These are phyloP conservation scores for Papiliotrema flavescens DNA, from an alignment of 1,284 basidiomycete genomes.

Conservation along the genomic window DNA sequence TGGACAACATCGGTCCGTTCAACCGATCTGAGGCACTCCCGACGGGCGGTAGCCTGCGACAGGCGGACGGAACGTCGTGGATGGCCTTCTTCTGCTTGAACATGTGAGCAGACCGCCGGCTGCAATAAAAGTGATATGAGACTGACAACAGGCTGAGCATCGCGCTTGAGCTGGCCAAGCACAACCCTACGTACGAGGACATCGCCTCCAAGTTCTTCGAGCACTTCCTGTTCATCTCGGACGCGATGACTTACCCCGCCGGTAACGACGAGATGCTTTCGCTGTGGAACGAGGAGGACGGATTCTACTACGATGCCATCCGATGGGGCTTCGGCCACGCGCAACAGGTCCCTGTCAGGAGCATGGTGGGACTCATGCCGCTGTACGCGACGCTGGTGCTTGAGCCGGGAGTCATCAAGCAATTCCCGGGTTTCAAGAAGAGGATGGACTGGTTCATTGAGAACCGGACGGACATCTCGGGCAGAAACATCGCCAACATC, in stretches of 20 bases:
- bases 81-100: slow-evolving; percentile 98
- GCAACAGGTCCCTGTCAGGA: slow-evolving; percentile 87
- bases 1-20: slow-evolving; percentile 98
- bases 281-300: slow-evolving; percentile 93
- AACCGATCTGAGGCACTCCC: slow-evolving; percentile 95
- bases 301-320: slow-evolving; percentile 97
- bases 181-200: slow-evolving; percentile 96
- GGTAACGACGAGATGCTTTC: slow-evolving; percentile 70
- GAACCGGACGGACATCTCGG: slow-evolving; percentile 79
- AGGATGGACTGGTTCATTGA: slow-evolving; percentile 98
- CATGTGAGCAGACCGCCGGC: slow-evolving; percentile 60
- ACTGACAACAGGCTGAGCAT: slow-evolving; percentile 72
- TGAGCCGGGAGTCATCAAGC: slow-evolving; percentile 81
- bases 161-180: slow-evolving; percentile 93
- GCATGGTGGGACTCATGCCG: slow-evolving; percentile 91
- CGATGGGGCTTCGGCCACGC: slow-evolving; percentile 76
- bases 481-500: slow-evolving; percentile 96
- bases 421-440: slow-evolving; percentile 96
- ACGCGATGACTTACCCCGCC: slow-evolving; percentile 91
- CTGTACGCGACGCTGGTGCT: slow-evolving; percentile 91
- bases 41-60: slow-evolving; percentile 80
- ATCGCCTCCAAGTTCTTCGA: slow-evolving; percentile 88
- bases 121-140: neutral
- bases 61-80: slow-evolving; percentile 98
- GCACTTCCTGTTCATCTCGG: slow-evolving; percentile 94